phyloP scores from a whole-genome alignment of 352 stramenopile genomes.

The Hyphochytrium catenoides region DNA sequence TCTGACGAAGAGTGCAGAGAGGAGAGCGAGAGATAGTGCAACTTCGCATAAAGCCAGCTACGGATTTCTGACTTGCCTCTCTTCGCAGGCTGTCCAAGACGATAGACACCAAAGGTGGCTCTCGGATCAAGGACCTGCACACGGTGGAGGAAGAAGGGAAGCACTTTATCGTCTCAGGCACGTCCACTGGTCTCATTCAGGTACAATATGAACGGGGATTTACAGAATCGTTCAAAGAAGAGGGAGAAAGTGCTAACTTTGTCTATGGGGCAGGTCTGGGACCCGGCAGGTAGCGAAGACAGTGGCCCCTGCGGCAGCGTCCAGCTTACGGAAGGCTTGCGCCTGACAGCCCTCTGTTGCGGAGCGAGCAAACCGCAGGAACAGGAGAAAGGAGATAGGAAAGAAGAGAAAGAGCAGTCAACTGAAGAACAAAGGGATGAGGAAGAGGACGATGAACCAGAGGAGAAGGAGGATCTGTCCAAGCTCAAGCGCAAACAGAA shows the following conservation, averaged over 20 bases:
- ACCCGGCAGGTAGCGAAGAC: slow-evolving; percentile 31
- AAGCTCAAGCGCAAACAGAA: slow-evolving; percentile 18
- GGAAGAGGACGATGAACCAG: slow-evolving; percentile 2
- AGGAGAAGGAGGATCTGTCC: slow-evolving; percentile 9
- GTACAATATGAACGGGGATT: no score
- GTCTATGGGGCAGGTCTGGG: no score
- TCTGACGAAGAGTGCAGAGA: no score
- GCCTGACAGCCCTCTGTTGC: slow-evolving; percentile 39
- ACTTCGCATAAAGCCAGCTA: slow-evolving; percentile 52
- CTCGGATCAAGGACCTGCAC: slow-evolving; percentile 44
- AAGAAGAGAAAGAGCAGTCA: background rate
- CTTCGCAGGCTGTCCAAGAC: slow-evolving; percentile 34
- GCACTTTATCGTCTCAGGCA: slow-evolving; percentile 40
- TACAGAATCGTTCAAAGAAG: no score
- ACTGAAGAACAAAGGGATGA: slow-evolving; percentile 1
- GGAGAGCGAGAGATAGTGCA: no score
- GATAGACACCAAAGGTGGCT: slow-evolving; percentile 30
- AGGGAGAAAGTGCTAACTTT: no score
- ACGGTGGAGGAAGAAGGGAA: slow-evolving; percentile 22
- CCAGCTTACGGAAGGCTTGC: slow-evolving; percentile 29
- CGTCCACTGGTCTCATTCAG: slow-evolving; percentile 39
- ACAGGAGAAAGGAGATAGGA: no score
- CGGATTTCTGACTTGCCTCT: slow-evolving; percentile 7
- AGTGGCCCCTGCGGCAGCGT: slow-evolving; percentile 13
- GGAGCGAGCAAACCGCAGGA: slow-evolving; percentile 15